phyloP scores from a whole-genome alignment of 2,329 filamentous ascomycete species.

The Hypoxylon sp. region DNA sequence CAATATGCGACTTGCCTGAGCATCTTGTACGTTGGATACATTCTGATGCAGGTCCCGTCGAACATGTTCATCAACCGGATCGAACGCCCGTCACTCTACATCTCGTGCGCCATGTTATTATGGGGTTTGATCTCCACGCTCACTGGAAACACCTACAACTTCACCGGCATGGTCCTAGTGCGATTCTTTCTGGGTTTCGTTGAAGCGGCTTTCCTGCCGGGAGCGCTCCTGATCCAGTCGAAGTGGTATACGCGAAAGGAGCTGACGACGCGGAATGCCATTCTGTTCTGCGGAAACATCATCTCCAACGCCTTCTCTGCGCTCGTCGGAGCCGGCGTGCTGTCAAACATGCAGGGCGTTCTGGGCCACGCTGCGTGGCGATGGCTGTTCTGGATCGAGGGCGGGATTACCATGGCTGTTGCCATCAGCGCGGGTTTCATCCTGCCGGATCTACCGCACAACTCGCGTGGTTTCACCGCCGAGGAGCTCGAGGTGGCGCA shows the following conservation, averaged over 20 bases:
- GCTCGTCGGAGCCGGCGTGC: conserved; percentile 69
- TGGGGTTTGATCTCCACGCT: conserved; percentile 72
- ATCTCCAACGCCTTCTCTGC: conserved; percentile 72
- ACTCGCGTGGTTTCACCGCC: conserved; percentile 68
- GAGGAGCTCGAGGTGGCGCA: conserved; percentile 69
- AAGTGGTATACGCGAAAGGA: conserved; percentile 76
- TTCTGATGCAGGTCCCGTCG: conserved; percentile 72
- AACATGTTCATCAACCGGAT: conserved; percentile 70
- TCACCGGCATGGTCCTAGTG: conserved; percentile 65
- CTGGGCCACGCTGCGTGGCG: conserved; percentile 69
- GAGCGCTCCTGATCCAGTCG: conserved; percentile 71
- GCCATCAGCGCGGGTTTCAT: conserved; percentile 62
- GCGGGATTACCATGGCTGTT: conserved; percentile 63
- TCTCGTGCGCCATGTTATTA: conserved; percentile 64
- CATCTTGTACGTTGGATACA: conserved; percentile 76
- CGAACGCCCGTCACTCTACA: conserved; percentile 64
- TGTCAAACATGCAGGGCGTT: conserved; percentile 68
- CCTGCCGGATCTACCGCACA: conserved; percentile 67
- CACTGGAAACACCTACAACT: conserved; percentile 65
- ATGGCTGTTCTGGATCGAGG: conserved; percentile 73
- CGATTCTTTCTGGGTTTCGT: conserved; percentile 73
- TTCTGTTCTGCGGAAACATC: conserved; percentile 70
- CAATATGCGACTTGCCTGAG: conserved; percentile 74
- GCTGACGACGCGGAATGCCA: conserved; percentile 65
- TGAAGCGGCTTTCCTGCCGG: conserved; percentile 74